Evolutionary conservation across 1,284 basidiomycete genomes (phyloP).

Genomic region (Trichosporon coremiiforme): DNA sequence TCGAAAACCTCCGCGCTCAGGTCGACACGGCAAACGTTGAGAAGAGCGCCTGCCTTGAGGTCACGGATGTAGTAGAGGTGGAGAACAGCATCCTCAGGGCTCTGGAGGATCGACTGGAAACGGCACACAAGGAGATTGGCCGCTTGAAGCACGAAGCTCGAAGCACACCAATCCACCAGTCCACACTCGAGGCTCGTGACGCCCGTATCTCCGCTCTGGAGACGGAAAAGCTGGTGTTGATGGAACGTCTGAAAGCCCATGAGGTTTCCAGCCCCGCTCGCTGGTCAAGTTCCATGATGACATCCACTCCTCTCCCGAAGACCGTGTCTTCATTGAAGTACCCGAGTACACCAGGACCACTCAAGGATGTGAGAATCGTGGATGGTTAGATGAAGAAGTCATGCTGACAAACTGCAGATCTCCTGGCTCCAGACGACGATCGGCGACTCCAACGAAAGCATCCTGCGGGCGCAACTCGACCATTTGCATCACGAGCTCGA

Average conservation of each 20-base stretch:
- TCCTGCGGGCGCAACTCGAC: conserved; percentile 55
- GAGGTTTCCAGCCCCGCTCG: conserved; percentile 9
- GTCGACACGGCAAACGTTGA: not conserved
- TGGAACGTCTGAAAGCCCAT: conserved; percentile 31
- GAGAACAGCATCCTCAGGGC: conserved; percentile 35
- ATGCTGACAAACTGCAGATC: conserved; percentile 33
- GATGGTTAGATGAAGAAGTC: no score
- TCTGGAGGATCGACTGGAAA: conserved; percentile 75
- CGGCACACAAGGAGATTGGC: conserved; percentile 77
- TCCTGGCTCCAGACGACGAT: conserved; percentile 54
- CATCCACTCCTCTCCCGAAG: conserved; percentile 42
- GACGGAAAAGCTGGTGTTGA: conserved; percentile 45
- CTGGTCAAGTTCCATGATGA: conserved; percentile 23
- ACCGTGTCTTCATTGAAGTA: conserved; percentile 46
- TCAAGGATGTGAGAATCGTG: conserved; percentile 45
- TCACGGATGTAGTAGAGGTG: not conserved
- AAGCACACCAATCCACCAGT: conserved; percentile 41
- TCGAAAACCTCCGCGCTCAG: not conserved
- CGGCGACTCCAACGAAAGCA: conserved; percentile 49
- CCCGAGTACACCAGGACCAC: conserved; percentile 51
- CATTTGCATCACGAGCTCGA: conserved; percentile 56
- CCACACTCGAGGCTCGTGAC: conserved; percentile 44
- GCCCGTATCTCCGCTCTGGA: conserved; percentile 49
- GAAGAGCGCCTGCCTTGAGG: not conserved
- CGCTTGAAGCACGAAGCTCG: conserved; percentile 67